Conservation (phyloP, 495 filamentous ascomycete species). For the Neurospora sp. region DNA sequence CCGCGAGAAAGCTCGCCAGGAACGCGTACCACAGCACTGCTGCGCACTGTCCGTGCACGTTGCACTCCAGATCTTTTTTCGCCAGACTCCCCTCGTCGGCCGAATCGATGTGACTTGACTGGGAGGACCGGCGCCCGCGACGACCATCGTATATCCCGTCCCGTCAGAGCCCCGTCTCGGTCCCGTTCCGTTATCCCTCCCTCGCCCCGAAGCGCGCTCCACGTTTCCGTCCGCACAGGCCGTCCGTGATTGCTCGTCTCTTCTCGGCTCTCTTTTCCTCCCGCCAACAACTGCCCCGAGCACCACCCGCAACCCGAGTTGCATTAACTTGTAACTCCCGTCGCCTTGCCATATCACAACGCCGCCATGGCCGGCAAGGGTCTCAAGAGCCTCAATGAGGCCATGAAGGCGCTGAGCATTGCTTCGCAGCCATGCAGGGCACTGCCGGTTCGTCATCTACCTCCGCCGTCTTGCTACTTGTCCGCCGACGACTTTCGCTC, state of each 20-base stretch:
- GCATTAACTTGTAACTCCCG: slow-evolving; percentile 4
- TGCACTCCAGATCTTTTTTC: slow-evolving; percentile 21
- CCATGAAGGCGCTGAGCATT: slow-evolving; percentile 32
- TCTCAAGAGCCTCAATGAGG: slow-evolving; percentile 36
- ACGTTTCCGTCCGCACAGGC: neutral
- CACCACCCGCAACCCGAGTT: neutral
- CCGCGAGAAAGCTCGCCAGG: neutral
- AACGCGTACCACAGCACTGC: neutral
- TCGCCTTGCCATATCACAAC: neutral
- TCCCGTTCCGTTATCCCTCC: neutral
- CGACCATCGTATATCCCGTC: neutral
- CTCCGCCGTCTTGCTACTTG: neutral
- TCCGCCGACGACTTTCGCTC: neutral
- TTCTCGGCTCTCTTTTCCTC: neutral
- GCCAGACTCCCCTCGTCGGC: neutral
- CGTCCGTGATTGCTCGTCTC: neutral
- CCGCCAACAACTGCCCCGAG: neutral
- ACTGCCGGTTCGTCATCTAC: slow-evolving; percentile 13
- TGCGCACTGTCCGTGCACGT: slow-evolving; percentile 11
- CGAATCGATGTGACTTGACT: neutral
- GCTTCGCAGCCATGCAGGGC: slow-evolving; percentile 30
- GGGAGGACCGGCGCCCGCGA: neutral
- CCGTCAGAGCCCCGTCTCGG: neutral
- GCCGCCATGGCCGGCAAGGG: slow-evolving; percentile 33
- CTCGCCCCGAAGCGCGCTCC: neutral